A percentile compares a stretch with the other conserved stretches of the same genome.
Conservation (phyloP, 2,329 filamentous ascomycete species). For the Phoma sp. region DNA sequence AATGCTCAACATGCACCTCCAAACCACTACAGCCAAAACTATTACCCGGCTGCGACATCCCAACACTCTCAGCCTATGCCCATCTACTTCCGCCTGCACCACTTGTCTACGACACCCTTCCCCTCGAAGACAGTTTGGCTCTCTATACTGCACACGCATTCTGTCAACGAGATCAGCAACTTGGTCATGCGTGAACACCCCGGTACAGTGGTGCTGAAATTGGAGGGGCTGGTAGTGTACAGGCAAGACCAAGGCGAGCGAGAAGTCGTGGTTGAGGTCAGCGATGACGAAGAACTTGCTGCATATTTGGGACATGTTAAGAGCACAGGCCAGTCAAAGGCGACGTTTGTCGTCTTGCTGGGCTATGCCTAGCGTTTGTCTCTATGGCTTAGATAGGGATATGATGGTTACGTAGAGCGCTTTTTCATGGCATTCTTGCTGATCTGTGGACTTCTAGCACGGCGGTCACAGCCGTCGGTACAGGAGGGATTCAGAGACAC, state of each 20-base stretch:
- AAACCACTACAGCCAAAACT: slow-evolving; percentile 18
- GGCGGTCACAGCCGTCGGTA: no score
- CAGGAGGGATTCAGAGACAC: no score
- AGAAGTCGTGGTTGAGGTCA: slow-evolving; percentile 70
- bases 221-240: slow-evolving; percentile 70
- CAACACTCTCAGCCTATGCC: slow-evolving; percentile 54
- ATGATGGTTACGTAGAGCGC: not conserved
- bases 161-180: slow-evolving; percentile 68
- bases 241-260: slow-evolving; percentile 49
- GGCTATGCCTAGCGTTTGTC: slow-evolving; percentile 15
- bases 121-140: slow-evolving; percentile 66
- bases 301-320: slow-evolving; percentile 71
- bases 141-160: slow-evolving; percentile 64
- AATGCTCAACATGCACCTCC: slow-evolving; percentile 37
- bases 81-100: slow-evolving; percentile 73
- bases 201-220: slow-evolving; percentile 62
- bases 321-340: slow-evolving; percentile 57
- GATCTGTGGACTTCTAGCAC: not conserved
- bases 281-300: slow-evolving; percentile 73
- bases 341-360: slow-evolving; percentile 57
- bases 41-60: slow-evolving; percentile 19
- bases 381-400: not conserved
- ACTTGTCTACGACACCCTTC: slow-evolving; percentile 63
- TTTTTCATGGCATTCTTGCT: not conserved
- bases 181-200: slow-evolving; percentile 67